Percentiles rank a stretch among this genome's conserved stretches.
phyloP scores from a whole-genome alignment of 805 yeast genomes.

The Cyberlindnera veronae region DNA sequence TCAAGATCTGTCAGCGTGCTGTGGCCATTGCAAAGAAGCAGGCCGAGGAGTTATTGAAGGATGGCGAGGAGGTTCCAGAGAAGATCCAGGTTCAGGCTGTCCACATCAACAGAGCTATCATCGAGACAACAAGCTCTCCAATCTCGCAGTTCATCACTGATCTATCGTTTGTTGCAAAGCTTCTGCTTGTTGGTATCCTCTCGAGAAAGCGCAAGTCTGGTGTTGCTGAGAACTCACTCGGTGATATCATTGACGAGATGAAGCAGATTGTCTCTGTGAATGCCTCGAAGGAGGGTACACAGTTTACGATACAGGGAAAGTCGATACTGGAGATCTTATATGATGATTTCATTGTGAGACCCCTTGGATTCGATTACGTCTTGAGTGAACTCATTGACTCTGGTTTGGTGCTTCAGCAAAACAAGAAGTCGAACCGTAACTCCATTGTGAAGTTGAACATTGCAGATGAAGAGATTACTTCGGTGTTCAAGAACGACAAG shows the following conservation, averaged over 20 bases:
- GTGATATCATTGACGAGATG: constrained; percentile 78
- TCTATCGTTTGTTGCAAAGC: constrained; percentile 65
- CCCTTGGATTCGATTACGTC: constrained; percentile 57
- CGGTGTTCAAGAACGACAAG: constrained; percentile 57
- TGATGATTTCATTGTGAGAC: constrained; percentile 40
- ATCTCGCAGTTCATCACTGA: constrained; percentile 52
- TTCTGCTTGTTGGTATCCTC: constrained; percentile 67
- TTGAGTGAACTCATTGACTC: constrained; percentile 71
- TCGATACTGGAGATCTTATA: constrained; percentile 33
- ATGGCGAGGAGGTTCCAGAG: constrained; percentile 14
- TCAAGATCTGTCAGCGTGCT: constrained; percentile 84
- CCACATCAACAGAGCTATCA: constrained; percentile 76
- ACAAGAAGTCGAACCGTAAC: constrained; percentile 62
- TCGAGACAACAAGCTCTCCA: constrained; percentile 77
- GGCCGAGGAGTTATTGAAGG: constrained; percentile 26
- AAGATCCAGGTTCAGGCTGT: constrained; percentile 50
- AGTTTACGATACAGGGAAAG: constrained; percentile 30
- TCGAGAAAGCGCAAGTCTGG: constrained; percentile 65
- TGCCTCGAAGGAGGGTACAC: constrained; percentile 24
- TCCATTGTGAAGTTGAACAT: constrained; percentile 61
- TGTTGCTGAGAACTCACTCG: constrained; percentile 63
- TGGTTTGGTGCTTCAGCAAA: constrained; percentile 68
- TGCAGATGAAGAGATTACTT: constrained; percentile 64
- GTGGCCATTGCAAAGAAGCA: constrained; percentile 63
- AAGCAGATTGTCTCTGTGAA: constrained; percentile 47